Evolutionary conservation across 345 rosid species (phyloP), one percentile per base, ranked within the genome.

Genomic region (Garcia nutans): DNA sequence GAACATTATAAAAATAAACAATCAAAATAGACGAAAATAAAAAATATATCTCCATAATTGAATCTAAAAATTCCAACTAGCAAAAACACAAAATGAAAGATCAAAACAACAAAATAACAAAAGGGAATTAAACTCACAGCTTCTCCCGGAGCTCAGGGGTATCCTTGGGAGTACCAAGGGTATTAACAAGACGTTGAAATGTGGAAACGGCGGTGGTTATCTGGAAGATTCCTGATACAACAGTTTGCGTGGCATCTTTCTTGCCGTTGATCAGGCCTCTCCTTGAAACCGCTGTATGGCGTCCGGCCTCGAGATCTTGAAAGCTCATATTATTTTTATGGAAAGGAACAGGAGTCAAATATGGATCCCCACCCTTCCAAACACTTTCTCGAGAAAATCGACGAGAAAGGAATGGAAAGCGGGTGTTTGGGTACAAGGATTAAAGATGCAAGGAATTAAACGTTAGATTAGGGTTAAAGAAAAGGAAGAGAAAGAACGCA

Each of bases 141-240:
- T 93, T 96, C 70, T 96, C 97, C 13, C 99, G 97, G 71, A 93
- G 98, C 78, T 92, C 96, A 10, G 97, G 93, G 42, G 97, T 92
- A 75, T 96, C 99, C 86, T 87, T 96, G 66, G 99, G 98, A 67
- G 97, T 96, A 11, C 99, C 98, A 58, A 93, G 97, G 79, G 98
- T 90, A 76, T 96, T 96, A 52, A 93, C 98, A 74, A 93, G 98
- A 1, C 99, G 86, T 52, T 89, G 94, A 82, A 93, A 96, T 8
- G 99, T 88, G n/a, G 95, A 88, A 49, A 96, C 98, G 82, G 94
- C 88, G 69, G 99, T 96, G 78, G 91, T 96, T 92, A 93, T 96
- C 89, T 91, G 98, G 88, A 96, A 96, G n/a, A 96, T 89, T 44
- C 98, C 99, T 16, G 98, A 92, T 13, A 94, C 97, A 9, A 96